Evolutionary conservation across 352 stramenopile genomes (phyloP), one percentile per base, ranked within the genome.

Genomic region (Phytophthora boehmeriae): DNA sequence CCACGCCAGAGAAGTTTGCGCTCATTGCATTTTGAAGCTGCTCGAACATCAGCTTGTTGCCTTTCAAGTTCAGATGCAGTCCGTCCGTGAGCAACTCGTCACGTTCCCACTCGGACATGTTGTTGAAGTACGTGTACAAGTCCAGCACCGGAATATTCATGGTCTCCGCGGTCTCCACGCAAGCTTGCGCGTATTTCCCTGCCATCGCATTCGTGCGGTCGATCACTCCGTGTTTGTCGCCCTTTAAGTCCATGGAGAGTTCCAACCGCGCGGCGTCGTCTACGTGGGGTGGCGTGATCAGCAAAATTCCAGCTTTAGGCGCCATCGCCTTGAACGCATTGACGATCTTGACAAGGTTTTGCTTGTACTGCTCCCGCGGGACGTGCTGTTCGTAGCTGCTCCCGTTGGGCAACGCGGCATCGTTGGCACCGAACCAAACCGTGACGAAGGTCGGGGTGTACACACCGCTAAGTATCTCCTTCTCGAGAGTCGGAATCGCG

Each of bases 341-440:
- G 38, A 88, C 32, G 13, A 80, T 54, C 9, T 64, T 42, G 13
- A 51, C 59, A 0, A 89, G 53, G 36, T 89, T 87, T 32, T 46
- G 22, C 28, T 65, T 59, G 69, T 83, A 87, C 27, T 65, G 38
- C 2, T 64, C 65, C 5, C 84, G 41, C 9, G 76, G 72, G 25
- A 90, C 67, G 62, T 87, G 76, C 48, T 76, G 74, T 25, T 56
- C 36, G 11, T 45, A 49, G 20, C 46, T 47, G 22, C 54, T 46
- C 10, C 77, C 75, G n/a, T 63, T 42, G 1, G 30, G 46, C 10
- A 88, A 54, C n/a, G 76, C 76, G 0, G 80, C 73, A 41, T 90
- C 80, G 39, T 90, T 90, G 22, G 76, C 71, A 2, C 78, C 80
- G 16, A 88, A 54, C 73, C 74, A 87, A 11, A 90, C 36, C 30